Percentiles rank a stretch among this genome's conserved stretches.
These are phyloP conservation scores for Erucastrum elatum DNA, from an alignment of 345 rosid genomes.

Conservation along the genomic window DNA sequence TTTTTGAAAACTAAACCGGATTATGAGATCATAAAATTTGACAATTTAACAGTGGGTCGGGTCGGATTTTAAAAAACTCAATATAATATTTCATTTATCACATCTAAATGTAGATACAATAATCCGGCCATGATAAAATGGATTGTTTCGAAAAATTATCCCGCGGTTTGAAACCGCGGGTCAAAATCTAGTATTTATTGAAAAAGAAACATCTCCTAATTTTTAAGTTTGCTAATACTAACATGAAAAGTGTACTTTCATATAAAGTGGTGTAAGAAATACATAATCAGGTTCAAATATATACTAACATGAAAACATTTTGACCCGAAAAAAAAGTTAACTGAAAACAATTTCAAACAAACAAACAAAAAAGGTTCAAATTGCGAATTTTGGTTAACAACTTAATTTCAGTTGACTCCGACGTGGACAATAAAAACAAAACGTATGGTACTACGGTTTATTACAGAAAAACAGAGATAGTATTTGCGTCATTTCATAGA, in stretches of 20 bases:
- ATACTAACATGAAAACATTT: background rate
- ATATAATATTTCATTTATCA: too few species aligned
- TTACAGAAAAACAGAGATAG: background rate
- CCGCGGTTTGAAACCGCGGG: too few species aligned
- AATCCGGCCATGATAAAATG: too few species aligned
- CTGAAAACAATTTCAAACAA: background rate
- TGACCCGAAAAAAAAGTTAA: background rate
- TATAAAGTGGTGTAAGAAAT: background rate
- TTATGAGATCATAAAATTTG: too few species aligned
- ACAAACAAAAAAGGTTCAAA: background rate
- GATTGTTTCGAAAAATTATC: too few species aligned
- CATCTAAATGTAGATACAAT: too few species aligned
- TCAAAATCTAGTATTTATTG: too few species aligned
- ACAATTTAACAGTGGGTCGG: too few species aligned
- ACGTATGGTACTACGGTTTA: background rate
- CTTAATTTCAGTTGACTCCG: slow-evolving; percentile 2
- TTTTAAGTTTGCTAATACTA: background rate
- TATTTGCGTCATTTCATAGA: background rate
- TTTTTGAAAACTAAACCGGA: too few species aligned
- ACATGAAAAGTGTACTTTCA: background rate
- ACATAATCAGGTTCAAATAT: too few species aligned
- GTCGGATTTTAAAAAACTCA: too few species aligned
- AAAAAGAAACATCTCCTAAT: background rate
- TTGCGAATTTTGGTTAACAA: background rate
- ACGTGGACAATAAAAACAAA: slow-evolving; percentile 1